A percentile compares a stretch with the other conserved stretches of the same genome.
These are phyloP conservation scores for Leucoagaricus sp. DNA, from an alignment of 1,284 basidiomycete genomes.

Conservation along the genomic window DNA sequence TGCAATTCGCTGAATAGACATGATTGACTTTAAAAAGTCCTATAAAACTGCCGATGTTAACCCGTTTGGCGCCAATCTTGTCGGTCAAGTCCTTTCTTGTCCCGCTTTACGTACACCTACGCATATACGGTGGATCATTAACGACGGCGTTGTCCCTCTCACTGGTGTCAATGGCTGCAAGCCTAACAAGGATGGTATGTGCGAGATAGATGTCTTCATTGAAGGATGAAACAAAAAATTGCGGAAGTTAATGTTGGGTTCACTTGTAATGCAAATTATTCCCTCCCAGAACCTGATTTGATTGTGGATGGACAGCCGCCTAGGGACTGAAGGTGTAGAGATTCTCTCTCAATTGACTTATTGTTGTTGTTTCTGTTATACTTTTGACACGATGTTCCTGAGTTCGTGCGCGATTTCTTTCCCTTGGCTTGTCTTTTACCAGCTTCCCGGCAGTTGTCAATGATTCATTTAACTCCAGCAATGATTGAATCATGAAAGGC, in stretches of 20 bases:
- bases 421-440: no score
- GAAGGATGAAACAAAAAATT: conserved; percentile 46
- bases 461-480: no score
- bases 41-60: conserved; percentile 47
- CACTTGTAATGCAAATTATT: conserved; percentile 47
- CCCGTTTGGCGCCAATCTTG: conserved; percentile 59
- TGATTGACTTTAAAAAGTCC: conserved; percentile 31
- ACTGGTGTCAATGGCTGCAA: conserved; percentile 57
- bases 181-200: conserved; percentile 55
- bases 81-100: conserved; percentile 64
- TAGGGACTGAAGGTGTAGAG: conserved; percentile 12
- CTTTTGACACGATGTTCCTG: no score
- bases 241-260: conserved; percentile 43
- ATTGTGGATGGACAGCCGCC: conserved; percentile 41
- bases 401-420: no score
- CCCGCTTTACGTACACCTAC: conserved; percentile 32
- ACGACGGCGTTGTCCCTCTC: conserved; percentile 65
- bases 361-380: background rate
- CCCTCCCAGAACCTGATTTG: conserved; percentile 40
- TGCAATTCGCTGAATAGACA: background rate
- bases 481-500: no score
- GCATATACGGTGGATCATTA: conserved; percentile 57
- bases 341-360: background rate
- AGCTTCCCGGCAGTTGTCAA: no score
- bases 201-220: conserved; percentile 54